Evolutionary conservation across 169 alveolate genomes (phyloP).

Genomic region (Plasmodium cynomolgi): DNA sequence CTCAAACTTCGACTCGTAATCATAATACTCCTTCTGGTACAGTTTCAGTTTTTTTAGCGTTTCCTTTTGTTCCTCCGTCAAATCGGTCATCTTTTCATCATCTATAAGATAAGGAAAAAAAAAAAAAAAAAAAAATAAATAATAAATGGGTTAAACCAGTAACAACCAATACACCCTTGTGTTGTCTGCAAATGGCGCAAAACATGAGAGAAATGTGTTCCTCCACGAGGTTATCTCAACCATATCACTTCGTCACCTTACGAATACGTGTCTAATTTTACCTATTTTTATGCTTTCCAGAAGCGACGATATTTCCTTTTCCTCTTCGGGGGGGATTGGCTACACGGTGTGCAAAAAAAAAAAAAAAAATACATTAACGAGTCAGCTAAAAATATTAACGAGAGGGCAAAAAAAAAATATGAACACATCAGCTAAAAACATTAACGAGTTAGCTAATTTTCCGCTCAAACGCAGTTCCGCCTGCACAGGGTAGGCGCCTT

Average conservation of each 20-base stretch:
- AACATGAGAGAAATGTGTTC: neutral
- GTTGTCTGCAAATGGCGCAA: neutral
- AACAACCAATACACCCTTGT: neutral
- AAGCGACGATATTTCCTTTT: conserved; percentile 69
- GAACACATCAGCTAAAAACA: neutral
- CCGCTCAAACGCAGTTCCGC: neutral
- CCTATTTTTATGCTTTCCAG: conserved; percentile 74
- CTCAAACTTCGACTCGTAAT: conserved; percentile 81
- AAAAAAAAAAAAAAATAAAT: neutral
- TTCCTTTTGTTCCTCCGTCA: conserved; percentile 82
- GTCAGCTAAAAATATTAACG: neutral
- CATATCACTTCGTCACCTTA: neutral
- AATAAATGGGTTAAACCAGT: neutral
- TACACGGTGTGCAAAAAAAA: conserved; percentile 10
- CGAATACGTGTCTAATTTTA: neutral
- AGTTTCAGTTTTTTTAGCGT: conserved; percentile 80
- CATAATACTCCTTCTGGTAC: conserved; percentile 82
- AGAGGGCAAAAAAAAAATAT: neutral
- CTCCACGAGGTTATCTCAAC: neutral
- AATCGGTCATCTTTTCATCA: conserved; percentile 75
- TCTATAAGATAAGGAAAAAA: neutral
- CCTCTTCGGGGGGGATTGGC: conserved; percentile 75
- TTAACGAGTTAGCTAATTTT: neutral
- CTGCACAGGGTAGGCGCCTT: neutral
- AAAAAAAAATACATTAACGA: neutral